Conservation (phyloP, 129 eudicot species). For the Dittrichia graveolens region DNA sequence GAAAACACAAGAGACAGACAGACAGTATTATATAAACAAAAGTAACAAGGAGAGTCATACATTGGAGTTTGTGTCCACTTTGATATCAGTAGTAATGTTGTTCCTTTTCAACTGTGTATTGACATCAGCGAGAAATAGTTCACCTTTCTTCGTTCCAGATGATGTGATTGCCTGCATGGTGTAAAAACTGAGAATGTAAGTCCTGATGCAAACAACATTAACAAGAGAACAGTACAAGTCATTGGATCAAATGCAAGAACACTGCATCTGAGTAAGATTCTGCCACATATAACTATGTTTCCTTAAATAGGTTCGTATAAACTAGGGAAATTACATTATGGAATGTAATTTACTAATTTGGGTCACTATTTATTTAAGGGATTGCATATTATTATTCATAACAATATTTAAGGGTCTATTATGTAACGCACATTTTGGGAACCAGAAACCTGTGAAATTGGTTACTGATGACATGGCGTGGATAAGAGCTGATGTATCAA, state of each 20-base stretch:
- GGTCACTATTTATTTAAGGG: too few species aligned
- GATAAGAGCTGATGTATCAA: too few species aligned
- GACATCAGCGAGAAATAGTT: slow-evolving; percentile 57
- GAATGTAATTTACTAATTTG: too few species aligned
- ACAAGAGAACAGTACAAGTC: slow-evolving; percentile 7
- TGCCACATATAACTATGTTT: not conserved
- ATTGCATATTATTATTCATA: too few species aligned
- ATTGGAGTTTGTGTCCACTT: slow-evolving; percentile 63
- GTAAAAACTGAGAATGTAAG: slow-evolving; percentile 8
- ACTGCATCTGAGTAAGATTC: not conserved
- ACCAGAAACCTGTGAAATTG: too few species aligned
- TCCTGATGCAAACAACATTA: slow-evolving; percentile 4
- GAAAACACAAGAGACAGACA: slow-evolving; percentile 1
- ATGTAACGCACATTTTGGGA: too few species aligned
- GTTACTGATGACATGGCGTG: too few species aligned
- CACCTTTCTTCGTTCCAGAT: slow-evolving; percentile 58
- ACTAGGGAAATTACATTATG: not conserved
- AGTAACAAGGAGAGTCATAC: slow-evolving; percentile 20
- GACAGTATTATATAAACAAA: not conserved
- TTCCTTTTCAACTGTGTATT: slow-evolving; percentile 53
- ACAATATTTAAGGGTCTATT: too few species aligned
- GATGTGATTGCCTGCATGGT: slow-evolving; percentile 54
- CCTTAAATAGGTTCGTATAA: not conserved
- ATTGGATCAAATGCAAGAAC: slow-evolving; percentile 17
- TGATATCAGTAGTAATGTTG: slow-evolving; percentile 57